Evolutionary conservation across 495 filamentous ascomycete species (phyloP), one percentile per base, ranked within the genome.

Genomic region (Aspergillus bertholletiae): DNA sequence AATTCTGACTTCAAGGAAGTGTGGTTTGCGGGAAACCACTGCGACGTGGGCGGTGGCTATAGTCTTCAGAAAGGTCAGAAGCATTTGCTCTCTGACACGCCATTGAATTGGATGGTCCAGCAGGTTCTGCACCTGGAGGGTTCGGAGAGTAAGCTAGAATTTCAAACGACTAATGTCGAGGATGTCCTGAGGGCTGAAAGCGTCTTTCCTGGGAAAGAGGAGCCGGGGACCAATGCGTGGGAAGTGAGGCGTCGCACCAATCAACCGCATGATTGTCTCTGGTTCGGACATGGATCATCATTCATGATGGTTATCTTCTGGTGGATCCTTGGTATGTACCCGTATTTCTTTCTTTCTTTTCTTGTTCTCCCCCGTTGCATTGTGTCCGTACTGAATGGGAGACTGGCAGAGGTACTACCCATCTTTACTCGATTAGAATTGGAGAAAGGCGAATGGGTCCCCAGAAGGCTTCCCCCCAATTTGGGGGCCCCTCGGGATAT

Each of bases 1-100:
- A 61, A 49, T 22, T 83, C 88, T 54, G 83, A 89, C 60, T 80
- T 90, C 44, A 80, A 87, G 59, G 85, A 88, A 54, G 77, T 89
- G 8, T 90, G 87, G 87, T 90, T 90, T 58, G 71, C 85, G 0
- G 87, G 87, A 15, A 82, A 83, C 22, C 88, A 90, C 56, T 85
- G 77, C 9, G 88, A 90, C 55, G 78, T 90, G 11, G 88, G 88
- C 6, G 88, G 88, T 13, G 88, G 88, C 2, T 90, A 86, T 86
- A 76, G 81, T 44, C 61, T 84, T 5, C 49, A 69, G 1, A 54
- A 66, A 5, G 49, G 40, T 2, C 53, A 59, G 46, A 51, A 51
- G 28, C 53, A 57, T 26, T 53, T 56, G 7, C 59, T 74, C 40
- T 69, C 66, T 13, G 68, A 76, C 43, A 66, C 71, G 20, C 62